Percentiles rank a stretch among this genome's conserved stretches.
phyloP scores from a whole-genome alignment of 768 basidiomycete genomes.

The Russula ochroleuca region DNA sequence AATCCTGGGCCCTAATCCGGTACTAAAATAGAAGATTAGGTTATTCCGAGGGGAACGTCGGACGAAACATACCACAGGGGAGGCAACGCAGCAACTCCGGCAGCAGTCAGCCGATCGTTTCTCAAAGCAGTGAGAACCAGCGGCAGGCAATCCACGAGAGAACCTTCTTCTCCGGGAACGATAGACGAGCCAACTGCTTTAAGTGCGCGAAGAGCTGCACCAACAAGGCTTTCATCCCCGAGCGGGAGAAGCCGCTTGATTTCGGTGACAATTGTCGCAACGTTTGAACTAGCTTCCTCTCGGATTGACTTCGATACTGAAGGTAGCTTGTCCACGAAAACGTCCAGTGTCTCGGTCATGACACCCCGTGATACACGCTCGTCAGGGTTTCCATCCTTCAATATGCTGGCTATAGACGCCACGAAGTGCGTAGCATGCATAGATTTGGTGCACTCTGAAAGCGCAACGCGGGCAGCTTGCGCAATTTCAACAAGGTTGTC shows the following conservation, averaged over 20 bases:
- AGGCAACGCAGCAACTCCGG: slow-evolving; percentile 52
- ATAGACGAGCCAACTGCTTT: slow-evolving; percentile 55
- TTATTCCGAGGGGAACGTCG: slow-evolving; percentile 20
- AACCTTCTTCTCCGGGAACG: slow-evolving; percentile 59
- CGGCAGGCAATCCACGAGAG: slow-evolving; percentile 57
- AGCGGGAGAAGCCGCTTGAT: slow-evolving; percentile 48
- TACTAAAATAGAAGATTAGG: slow-evolving; percentile 38
- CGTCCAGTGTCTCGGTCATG: slow-evolving; percentile 55
- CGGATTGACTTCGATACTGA: slow-evolving; percentile 56
- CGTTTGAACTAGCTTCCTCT: slow-evolving; percentile 42
- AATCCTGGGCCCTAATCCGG: slow-evolving; percentile 77
- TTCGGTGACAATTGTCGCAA: slow-evolving; percentile 50
- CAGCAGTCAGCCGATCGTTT: slow-evolving; percentile 36
- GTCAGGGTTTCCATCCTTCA: slow-evolving; percentile 32
- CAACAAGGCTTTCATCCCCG: slow-evolving; percentile 39
- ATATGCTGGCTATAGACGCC: slow-evolving; percentile 48
- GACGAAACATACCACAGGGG: slow-evolving; percentile 53
- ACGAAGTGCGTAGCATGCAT: slow-evolving; percentile 74
- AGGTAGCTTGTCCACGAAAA: slow-evolving; percentile 63
- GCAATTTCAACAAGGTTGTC: slow-evolving; percentile 15
- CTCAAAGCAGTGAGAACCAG: slow-evolving; percentile 48
- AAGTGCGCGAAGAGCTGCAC: slow-evolving; percentile 57
- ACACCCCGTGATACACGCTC: slow-evolving; percentile 19
- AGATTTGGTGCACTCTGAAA: slow-evolving; percentile 42
- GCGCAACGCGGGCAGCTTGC: slow-evolving; percentile 22